Evolutionary conservation across 495 filamentous ascomycete species (phyloP).

Genomic region (Hypoxylon perforatum): DNA sequence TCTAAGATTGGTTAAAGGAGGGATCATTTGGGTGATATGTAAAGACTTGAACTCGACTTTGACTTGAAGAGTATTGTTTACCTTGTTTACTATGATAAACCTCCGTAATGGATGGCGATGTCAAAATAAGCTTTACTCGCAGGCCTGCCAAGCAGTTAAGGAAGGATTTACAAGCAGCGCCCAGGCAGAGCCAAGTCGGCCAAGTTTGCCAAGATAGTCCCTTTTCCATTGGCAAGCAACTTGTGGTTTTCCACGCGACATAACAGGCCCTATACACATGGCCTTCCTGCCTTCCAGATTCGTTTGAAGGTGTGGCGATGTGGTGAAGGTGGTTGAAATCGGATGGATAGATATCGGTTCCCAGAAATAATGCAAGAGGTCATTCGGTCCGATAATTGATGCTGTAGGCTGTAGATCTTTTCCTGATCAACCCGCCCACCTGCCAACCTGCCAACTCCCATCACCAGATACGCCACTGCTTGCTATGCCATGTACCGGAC

Average conservation of each 20-base stretch:
- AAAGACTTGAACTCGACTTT: too few species aligned
- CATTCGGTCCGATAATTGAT: constrained; percentile 26
- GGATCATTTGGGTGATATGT: neutral
- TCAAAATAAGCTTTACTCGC: constrained; percentile 39
- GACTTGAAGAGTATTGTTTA: neutral
- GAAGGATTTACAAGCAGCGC: constrained; percentile 27
- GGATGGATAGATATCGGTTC: neutral
- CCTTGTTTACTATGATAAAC: neutral
- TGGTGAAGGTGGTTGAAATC: neutral
- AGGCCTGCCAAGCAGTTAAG: constrained; percentile 23
- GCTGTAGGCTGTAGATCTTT: neutral
- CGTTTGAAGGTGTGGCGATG: neutral
- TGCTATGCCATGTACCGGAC: neutral
- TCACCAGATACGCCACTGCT: neutral
- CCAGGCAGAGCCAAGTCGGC: constrained; percentile 25
- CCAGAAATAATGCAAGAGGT: neutral
- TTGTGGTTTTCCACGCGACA: neutral
- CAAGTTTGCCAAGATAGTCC: constrained; percentile 24
- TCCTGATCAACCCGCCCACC: neutral
- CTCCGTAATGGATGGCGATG: constrained; percentile 5
- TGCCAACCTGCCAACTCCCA: neutral
- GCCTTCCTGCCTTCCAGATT: neutral
- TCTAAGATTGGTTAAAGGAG: neutral
- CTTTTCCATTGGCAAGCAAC: constrained; percentile 20
- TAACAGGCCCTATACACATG: neutral